Base-by-base conservation (phyloP, 768 basidiomycete species). In the Mrakia blollopis region DNA sequence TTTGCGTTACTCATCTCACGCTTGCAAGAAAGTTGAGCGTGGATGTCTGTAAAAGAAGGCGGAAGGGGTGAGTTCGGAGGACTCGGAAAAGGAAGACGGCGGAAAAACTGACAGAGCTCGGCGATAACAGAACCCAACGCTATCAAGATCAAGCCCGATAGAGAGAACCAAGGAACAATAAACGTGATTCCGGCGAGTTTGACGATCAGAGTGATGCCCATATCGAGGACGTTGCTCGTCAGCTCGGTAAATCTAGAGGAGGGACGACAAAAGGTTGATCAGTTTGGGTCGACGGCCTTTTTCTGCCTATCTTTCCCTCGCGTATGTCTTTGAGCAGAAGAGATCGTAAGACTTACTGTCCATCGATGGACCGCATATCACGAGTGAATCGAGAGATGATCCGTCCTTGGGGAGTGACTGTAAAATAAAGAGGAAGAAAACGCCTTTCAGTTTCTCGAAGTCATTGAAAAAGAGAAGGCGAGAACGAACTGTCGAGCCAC, bases 381-480 rank as follows among this genome's bases (percentile, higher is more conserved):
- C 67, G 87, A 1, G 90, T 91, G 81, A 88, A 88, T 70, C 90
- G 86, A 39, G 89, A 84, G 60, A 91, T 88, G 71, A 92, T 87
- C 6, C 90, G 87, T n/a, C 87, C 87, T 0, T 85, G 85, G 0
- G 87, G 87, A 1, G 86, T 87, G 10, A 81, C 44, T 69, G 39
- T 11, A 30, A 21, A 18, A 47, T 25, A 30, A 11, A 47, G 6
- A 41, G 14, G 23, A n/a, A 69, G 39, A 41, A 30, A 28, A n/a
- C 21, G 35, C 21, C 16, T 41, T 28, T 41, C 37, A 47, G 41
- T 23, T 41, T 16, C 7, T n/a, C 25, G 41, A 8, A n/a, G 13
- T n/a, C 13, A 4, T 23, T n/a, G 5, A 41, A 41, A 39, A 4
- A 13, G 67, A 4, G 37, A n/a, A 47, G 8, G 7, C 11, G 30